phyloP scores from a whole-genome alignment of 805 yeast genomes.

The Candida quercuum region DNA sequence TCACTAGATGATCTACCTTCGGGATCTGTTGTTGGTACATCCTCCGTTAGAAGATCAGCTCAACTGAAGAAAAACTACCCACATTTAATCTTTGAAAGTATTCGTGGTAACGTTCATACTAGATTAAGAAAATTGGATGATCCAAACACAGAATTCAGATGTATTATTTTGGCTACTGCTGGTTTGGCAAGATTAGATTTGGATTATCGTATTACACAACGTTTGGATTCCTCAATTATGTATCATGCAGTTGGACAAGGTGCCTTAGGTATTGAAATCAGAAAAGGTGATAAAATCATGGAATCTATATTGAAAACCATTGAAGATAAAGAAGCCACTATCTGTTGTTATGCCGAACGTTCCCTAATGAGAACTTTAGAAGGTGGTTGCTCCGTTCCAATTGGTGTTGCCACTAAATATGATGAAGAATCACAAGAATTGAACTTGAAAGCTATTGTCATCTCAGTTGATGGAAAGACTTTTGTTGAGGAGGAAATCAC shows the following conservation, averaged over 20 bases:
- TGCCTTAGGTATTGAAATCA: constrained; percentile 88
- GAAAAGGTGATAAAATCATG: constrained; percentile 59
- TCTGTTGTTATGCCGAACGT: constrained; percentile 85
- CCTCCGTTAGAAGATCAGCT: constrained; percentile 90
- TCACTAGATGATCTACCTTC: constrained; percentile 69
- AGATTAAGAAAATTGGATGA: constrained; percentile 78
- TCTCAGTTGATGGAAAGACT: constrained; percentile 76
- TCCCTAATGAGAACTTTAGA: constrained; percentile 81
- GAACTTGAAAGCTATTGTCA: constrained; percentile 64
- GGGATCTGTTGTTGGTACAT: constrained; percentile 89
- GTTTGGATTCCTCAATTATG: constrained; percentile 73
- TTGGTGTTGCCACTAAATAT: constrained; percentile 73
- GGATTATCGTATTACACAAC: constrained; percentile 68
- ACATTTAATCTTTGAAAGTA: constrained; percentile 68
- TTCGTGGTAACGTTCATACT: constrained; percentile 82
- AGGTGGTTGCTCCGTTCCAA: constrained; percentile 98
- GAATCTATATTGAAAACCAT: constrained; percentile 55
- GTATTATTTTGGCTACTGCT: constrained; percentile 88
- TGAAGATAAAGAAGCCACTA: constrained; percentile 59
- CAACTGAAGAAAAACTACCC: constrained; percentile 81
- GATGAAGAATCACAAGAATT: constrained; percentile 42
- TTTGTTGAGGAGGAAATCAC: constrained; percentile 52
- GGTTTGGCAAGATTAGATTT: constrained; percentile 76
- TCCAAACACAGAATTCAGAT: constrained; percentile 53
- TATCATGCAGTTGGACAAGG: constrained; percentile 99